A percentile compares a stretch with the other conserved stretches of the same genome.
Conservation (phyloP, 768 basidiomycete genomes). For the Nidularia sp. region DNA sequence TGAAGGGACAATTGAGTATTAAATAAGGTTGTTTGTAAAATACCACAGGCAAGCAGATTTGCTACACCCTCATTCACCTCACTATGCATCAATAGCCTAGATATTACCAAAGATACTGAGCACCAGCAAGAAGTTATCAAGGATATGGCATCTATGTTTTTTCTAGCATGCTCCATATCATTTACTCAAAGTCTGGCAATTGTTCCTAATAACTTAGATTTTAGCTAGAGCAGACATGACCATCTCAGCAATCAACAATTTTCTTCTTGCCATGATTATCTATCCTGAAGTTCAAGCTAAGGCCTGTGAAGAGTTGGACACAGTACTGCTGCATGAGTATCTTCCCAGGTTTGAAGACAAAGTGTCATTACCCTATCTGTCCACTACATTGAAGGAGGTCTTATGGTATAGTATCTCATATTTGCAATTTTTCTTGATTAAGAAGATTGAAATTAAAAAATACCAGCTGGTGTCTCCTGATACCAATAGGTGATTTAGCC, state of each 20-base stretch:
- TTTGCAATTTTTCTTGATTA: not conserved
- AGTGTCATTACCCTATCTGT: conserved; percentile 30
- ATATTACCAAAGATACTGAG: conserved; percentile 10
- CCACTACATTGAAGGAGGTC: conserved; percentile 31
- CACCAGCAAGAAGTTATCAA: conserved; percentile 18
- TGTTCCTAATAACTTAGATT: not conserved
- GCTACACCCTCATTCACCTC: conserved; percentile 18
- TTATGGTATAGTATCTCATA: conserved; percentile 9
- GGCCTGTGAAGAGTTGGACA: conserved; percentile 35
- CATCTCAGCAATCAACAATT: conserved; percentile 17
- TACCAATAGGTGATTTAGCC: conserved; percentile 20
- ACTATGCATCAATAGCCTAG: conserved; percentile 11
- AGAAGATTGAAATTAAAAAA: not conserved
- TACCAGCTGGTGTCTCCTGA: conserved; percentile 21
- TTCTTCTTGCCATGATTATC: conserved; percentile 34
- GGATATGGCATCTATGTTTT: conserved; percentile 35
- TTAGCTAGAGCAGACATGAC: conserved; percentile 22
- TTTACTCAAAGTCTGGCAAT: too few species aligned
- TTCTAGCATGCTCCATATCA: conserved; percentile 11
- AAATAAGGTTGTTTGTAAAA: not conserved
- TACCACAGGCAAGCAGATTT: conserved; percentile 11
- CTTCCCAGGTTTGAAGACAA: conserved; percentile 34
- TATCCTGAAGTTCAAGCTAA: conserved; percentile 31
- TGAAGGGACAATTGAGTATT: not conserved
- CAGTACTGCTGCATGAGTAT: conserved; percentile 23